Evolutionary conservation across 139 green algal species (phyloP).

Genomic region (Penium margaritaceum): DNA sequence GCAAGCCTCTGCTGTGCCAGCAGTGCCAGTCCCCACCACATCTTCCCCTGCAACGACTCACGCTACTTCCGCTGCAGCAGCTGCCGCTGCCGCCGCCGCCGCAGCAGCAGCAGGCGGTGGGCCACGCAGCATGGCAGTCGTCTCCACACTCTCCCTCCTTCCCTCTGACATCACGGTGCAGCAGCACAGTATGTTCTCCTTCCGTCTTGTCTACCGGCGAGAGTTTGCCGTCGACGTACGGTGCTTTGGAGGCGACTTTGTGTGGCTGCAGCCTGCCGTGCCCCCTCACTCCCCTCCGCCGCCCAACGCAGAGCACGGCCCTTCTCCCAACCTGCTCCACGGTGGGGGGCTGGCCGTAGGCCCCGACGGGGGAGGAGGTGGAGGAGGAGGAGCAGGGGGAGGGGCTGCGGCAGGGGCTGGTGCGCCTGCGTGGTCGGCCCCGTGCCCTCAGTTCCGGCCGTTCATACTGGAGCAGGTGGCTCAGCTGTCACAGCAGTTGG

Average conservation of each 20-base stretch:
- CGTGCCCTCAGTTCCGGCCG: constrained; percentile 26
- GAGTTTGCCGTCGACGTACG: constrained; percentile 33
- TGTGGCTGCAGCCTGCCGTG: constrained; percentile 33
- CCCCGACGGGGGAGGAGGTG: background rate
- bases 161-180: constrained; percentile 6
- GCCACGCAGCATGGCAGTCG: background rate
- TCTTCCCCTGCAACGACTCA: too few species aligned
- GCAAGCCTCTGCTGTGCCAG: too few species aligned
- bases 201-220: constrained; percentile 6
- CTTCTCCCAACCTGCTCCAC: too few species aligned
- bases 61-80: too few species aligned
- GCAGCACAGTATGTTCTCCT: background rate
- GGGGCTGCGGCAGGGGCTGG: constrained; percentile 10
- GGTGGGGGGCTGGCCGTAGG: too few species aligned
- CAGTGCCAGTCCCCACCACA: too few species aligned
- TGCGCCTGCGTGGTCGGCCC: background rate
- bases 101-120: background rate
- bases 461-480: constrained; percentile 29
- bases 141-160: background rate
- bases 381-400: background rate
- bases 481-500: background rate
- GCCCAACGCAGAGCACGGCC: too few species aligned
- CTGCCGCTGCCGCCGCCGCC: background rate
- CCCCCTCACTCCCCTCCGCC: too few species aligned
- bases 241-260: constrained; percentile 34